A percentile compares a stretch with the other conserved stretches of the same genome.
phyloP scores from a whole-genome alignment of 305 asterid genomes.

The Petunia hybrid region DNA sequence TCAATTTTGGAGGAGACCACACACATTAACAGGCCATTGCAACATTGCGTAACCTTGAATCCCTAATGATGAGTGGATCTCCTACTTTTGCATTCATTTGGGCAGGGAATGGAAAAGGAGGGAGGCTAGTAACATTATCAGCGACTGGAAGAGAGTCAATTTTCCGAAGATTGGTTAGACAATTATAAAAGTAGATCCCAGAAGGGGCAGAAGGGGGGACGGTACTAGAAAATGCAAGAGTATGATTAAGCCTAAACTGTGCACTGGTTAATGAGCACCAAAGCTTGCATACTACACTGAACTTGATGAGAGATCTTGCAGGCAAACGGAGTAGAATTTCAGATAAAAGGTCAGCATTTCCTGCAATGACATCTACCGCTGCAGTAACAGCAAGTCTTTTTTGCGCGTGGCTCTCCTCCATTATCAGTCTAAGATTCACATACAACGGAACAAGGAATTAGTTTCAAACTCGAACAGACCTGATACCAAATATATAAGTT shows the following conservation, averaged over 20 bases:
- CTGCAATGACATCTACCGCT: neutral
- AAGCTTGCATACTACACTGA: neutral
- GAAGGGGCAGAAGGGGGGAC: neutral
- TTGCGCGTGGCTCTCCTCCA: neutral
- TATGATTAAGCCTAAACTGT: neutral
- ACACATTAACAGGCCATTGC: slow-evolving; percentile 24
- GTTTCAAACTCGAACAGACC: neutral
- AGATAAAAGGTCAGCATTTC: neutral
- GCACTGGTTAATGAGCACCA: neutral
- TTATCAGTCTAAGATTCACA: neutral
- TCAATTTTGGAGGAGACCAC: neutral
- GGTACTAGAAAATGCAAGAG: neutral
- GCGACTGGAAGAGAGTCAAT: neutral
- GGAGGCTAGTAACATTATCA: neutral
- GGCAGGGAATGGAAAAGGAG: neutral
- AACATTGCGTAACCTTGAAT: slow-evolving; percentile 3
- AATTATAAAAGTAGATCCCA: slow-evolving; percentile 2
- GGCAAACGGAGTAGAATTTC: slow-evolving; percentile 27
- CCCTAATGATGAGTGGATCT: neutral
- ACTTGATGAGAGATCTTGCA: neutral
- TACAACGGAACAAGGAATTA: neutral
- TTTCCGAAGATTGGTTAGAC: neutral
- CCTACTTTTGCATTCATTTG: neutral
- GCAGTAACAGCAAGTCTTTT: neutral
- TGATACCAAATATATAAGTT: neutral